Conservation (phyloP, 306 rosid species). For the Myrica gale region DNA sequence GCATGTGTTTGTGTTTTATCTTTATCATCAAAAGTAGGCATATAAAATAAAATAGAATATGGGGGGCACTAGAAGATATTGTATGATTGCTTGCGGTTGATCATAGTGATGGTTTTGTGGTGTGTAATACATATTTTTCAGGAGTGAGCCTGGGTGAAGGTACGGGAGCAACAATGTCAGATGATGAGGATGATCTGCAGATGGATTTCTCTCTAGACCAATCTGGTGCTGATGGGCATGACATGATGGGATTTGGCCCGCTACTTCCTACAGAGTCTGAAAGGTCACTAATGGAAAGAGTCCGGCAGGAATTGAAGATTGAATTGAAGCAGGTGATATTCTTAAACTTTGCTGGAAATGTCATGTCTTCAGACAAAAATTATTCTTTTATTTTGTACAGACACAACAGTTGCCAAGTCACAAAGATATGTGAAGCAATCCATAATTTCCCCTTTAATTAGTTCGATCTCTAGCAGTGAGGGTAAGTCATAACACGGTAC, state of each 20-base stretch:
- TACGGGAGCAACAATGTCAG: constrained; percentile 94
- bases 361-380: neutral
- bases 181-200: constrained; percentile 82
- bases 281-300: constrained; percentile 92
- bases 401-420: neutral
- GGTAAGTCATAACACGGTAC: too few relatives aligned
- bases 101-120: neutral
- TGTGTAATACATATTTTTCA: constrained; percentile 8
- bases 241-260: constrained; percentile 97
- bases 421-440: neutral
- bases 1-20: neutral
- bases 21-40: too few relatives aligned
- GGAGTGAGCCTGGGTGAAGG: constrained; percentile 95
- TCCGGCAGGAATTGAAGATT: constrained; percentile 91
- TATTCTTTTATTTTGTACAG: neutral
- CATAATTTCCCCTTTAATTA: too few relatives aligned
- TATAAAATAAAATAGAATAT: neutral
- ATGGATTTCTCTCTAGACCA: constrained; percentile 82
- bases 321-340: constrained; percentile 85
- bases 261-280: constrained; percentile 94
- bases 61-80: neutral
- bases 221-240: constrained; percentile 62
- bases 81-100: neutral
- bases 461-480: too few relatives aligned
- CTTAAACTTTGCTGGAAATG: constrained; percentile 2